A percentile compares a stretch with the other conserved stretches of the same genome.
Evolutionary conservation across 2,329 filamentous ascomycete genomes (phyloP).

Genomic region (Aplosporella prunicola): DNA sequence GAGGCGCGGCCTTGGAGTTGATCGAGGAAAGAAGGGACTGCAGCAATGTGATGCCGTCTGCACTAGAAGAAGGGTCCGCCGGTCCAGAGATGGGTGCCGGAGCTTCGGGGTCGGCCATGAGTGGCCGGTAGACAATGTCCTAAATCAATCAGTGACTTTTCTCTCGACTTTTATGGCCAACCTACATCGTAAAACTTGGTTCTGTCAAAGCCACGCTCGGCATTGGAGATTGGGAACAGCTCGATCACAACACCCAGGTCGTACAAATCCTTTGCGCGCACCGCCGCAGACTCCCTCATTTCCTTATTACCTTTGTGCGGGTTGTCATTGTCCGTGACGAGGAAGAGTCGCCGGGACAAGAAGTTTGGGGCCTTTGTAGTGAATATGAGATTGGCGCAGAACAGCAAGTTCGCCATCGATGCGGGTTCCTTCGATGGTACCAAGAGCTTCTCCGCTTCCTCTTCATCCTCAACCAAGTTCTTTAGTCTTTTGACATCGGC

Average conservation of each 20-base stretch:
- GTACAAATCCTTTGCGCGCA: conserved; percentile 88
- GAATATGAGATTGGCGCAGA: conserved; percentile 93
- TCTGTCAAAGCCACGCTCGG: conserved; percentile 65
- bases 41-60: conserved; percentile 69
- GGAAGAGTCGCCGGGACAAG: conserved; percentile 81
- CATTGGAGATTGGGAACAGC: conserved; percentile 74
- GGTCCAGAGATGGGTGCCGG: conserved; percentile 43
- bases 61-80: conserved; percentile 55
- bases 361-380: conserved; percentile 93
- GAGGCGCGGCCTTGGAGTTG: conserved; percentile 79
- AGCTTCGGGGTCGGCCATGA: conserved; percentile 57
- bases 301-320: conserved; percentile 67
- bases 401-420: conserved; percentile 81
- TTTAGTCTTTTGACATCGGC: conserved; percentile 76
- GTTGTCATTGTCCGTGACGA: conserved; percentile 89
- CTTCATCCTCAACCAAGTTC: conserved; percentile 66
- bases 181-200: conserved; percentile 83
- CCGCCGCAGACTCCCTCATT: conserved; percentile 65
- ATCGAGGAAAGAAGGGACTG: conserved; percentile 77
- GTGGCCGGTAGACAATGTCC: conserved; percentile 82
- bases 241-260: conserved; percentile 88
- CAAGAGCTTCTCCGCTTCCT: conserved; percentile 59
- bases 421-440: conserved; percentile 59
- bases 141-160: conserved; percentile 29
- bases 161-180: no score